Evolutionary conservation across 495 filamentous ascomycete genomes (phyloP).

Genomic region (Ramalina intermedia): DNA sequence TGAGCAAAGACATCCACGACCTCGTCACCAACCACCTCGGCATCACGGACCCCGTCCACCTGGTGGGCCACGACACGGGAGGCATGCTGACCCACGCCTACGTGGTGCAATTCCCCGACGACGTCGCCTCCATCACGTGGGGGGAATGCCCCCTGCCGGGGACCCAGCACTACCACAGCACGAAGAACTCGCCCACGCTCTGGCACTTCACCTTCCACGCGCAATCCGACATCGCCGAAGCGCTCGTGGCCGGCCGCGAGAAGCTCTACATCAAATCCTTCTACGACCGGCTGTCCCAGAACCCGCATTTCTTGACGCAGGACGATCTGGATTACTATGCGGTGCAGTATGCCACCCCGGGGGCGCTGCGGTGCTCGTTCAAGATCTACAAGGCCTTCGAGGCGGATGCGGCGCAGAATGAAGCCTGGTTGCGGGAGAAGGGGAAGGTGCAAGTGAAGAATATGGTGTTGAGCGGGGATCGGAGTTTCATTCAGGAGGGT

Average conservation of each 20-base stretch:
- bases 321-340: conserved; percentile 27
- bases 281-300: conserved; percentile 24
- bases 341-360: conserved; percentile 22
- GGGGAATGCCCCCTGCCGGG: conserved; percentile 33
- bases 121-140: conserved; percentile 25
- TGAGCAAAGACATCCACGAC: conserved; percentile 17
- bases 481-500: conserved; percentile 13
- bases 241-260: conserved; percentile 27
- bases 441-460: conserved; percentile 27
- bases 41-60: conserved; percentile 25
- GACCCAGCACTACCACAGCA: conserved; percentile 18
- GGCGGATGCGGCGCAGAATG: conserved; percentile 24
- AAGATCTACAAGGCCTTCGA: conserved; percentile 29
- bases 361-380: conserved; percentile 26
- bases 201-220: conserved; percentile 35
- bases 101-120: conserved; percentile 18
- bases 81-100: conserved; percentile 31
- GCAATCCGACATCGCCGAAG: conserved; percentile 26
- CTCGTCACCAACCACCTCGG: conserved; percentile 16
- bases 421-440: conserved; percentile 19
- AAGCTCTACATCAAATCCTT: conserved; percentile 31
- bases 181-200: conserved; percentile 16
- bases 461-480: conserved; percentile 22
- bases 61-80: conserved; percentile 34
- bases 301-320: conserved; percentile 22